Conservation (phyloP, 805 yeast genomes). For the Huiozyma sinensis region DNA sequence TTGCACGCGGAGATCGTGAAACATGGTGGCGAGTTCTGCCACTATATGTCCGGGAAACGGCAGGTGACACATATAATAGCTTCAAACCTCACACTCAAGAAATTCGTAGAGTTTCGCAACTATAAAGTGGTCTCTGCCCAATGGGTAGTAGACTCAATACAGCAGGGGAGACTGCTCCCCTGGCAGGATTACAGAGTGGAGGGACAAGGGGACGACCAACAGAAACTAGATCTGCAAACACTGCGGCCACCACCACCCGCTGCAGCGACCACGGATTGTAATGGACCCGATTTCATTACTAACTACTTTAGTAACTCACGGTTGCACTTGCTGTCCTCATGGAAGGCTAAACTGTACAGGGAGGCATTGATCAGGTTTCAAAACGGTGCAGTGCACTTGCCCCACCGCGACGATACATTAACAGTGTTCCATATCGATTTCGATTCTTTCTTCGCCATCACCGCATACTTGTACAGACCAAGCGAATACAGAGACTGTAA, state of each 20-base stretch:
- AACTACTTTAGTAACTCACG: slow-evolving; percentile 73
- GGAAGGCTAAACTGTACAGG: slow-evolving; percentile 68
- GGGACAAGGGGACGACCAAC: slow-evolving; percentile 45
- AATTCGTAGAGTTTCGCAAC: slow-evolving; percentile 50
- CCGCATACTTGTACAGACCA: slow-evolving; percentile 42
- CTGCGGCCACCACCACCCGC: not conserved
- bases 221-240: slow-evolving; percentile 23
- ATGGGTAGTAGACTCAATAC: slow-evolving; percentile 68
- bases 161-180: slow-evolving; percentile 36
- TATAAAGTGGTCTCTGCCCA: slow-evolving; percentile 70
- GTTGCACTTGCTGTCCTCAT: slow-evolving; percentile 75
- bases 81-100: slow-evolving; percentile 65
- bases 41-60: slow-evolving; percentile 58
- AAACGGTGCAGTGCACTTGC: not conserved
- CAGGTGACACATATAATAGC: slow-evolving; percentile 81
- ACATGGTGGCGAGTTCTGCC: slow-evolving; percentile 72
- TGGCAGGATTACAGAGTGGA: slow-evolving; percentile 63
- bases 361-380: slow-evolving; percentile 36
- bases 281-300: slow-evolving; percentile 63
- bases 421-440: slow-evolving; percentile 75
- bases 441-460: slow-evolving; percentile 90
- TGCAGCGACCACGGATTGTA: slow-evolving; percentile 39
- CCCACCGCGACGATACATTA: slow-evolving; percentile 6
- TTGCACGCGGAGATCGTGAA: slow-evolving; percentile 60
- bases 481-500: slow-evolving; percentile 17